Base-by-base conservation (phyloP, 1,284 basidiomycete species). In the Papiliotrema terrestris region DNA sequence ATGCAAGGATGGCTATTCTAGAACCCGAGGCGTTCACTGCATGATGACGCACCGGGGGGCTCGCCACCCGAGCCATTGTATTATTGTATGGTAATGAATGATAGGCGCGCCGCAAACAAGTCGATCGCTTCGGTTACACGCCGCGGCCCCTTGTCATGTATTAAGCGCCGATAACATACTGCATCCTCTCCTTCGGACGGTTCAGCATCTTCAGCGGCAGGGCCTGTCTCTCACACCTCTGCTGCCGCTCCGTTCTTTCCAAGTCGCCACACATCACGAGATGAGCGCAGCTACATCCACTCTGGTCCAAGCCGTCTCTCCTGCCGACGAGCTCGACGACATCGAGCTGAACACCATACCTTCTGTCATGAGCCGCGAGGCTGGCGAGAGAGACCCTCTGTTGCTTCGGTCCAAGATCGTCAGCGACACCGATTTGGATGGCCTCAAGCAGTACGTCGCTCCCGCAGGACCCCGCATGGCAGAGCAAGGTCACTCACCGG, bases 371-470 rank as follows among this genome's bases (percentile, higher is more conserved):
- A 56, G 61, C 1, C 60, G 71, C 22, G 75, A 77, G 55, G 67
- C 73, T 1, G 75, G 73, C 19, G 75, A 76, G 58, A 50, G 63
- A 26, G 79, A 80, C 60, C 79, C 79, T 2, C 63, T 78, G 1
- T 63, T 75, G 2, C 66, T 80, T 3, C 68, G 79, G 17, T 59
- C 60, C 8, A 74, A 70, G 44, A 64, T 80, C 44, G 67, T 79
- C 38, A 67, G 64, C 35, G 76, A 78, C 37, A 67, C 68, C 25
- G 70, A 75, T 49, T 57, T 80, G 51, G 58, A 68, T 37, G 61
- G 66, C 45, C 49, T 79, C 45, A 61, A 68, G 56, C 59, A 73
- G 72, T 74, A 17, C 8, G 13, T 19, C 13, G 17, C 2, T 42
- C 20, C 14, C 14, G 15, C 13, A 36, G 32, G 23, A 13, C 17